These are phyloP conservation scores for Symbiodinium natans DNA, from an alignment of 73 alveolate genomes.

Conservation along the genomic window DNA sequence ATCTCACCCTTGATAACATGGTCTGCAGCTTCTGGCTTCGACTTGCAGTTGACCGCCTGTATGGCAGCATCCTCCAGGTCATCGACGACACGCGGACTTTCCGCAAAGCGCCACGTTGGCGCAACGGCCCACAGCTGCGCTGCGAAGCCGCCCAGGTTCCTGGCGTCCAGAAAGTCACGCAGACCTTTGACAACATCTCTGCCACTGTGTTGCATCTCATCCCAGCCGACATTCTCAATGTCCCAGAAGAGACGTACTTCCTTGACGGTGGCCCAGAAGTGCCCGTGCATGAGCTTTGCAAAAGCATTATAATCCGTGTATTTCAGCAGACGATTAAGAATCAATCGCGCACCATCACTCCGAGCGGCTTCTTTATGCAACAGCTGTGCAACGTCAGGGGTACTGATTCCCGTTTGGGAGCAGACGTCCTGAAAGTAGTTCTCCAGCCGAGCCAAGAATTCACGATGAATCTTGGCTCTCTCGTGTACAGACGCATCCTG, in stretches of 20 bases:
- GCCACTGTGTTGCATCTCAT: background rate
- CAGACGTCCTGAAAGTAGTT: background rate
- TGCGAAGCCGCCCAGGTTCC: background rate
- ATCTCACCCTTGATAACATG: background rate
- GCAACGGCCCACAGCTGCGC: constrained; percentile 7
- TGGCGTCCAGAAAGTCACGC: background rate
- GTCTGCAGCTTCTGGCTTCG: background rate
- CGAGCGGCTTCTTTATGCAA: background rate
- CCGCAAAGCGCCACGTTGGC: background rate
- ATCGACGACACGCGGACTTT: background rate
- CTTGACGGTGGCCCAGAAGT: background rate
- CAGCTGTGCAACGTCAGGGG: background rate
- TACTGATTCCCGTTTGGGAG: background rate
- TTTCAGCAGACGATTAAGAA: background rate
- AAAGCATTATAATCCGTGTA: background rate
- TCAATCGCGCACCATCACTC: background rate
- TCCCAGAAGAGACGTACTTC: constrained; percentile 7
- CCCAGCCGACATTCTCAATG: constrained; percentile 2
- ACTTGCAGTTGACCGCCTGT: background rate
- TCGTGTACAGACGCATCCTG: background rate
- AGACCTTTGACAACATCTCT: background rate
- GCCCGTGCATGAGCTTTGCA: background rate
- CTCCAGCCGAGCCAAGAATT: background rate
- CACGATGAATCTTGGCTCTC: background rate
- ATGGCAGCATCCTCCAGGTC: background rate